Conservation (phyloP, 495 filamentous ascomycete genomes). For the Umbilicaria muhlenbergii region DNA sequence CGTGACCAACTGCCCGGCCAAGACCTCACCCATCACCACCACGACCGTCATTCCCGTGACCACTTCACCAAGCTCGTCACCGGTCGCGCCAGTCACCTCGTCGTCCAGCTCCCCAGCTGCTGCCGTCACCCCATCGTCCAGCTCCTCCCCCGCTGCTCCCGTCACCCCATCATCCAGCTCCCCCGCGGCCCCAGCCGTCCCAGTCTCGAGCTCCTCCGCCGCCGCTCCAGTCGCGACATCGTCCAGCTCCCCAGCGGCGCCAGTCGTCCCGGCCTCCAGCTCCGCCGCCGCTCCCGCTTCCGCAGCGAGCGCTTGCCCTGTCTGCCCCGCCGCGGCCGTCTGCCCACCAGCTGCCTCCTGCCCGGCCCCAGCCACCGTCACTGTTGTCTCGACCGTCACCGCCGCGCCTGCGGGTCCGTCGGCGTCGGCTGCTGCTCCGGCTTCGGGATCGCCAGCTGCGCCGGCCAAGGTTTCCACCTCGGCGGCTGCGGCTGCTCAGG, state of each 20-base stretch:
- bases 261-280: conserved; percentile 10
- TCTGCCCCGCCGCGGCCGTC: not conserved
- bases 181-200: conserved; percentile 9
- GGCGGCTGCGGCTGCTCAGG: not conserved
- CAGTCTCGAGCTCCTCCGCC: conserved; percentile 3
- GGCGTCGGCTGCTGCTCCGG: not conserved
- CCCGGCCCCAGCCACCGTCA: conserved; percentile 6
- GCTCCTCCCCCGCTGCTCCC: conserved; percentile 5
- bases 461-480: conserved; percentile 13
- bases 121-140: not conserved
- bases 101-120: not conserved
- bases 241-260: too few relatives aligned
- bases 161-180: conserved; percentile 8
- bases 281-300: conserved; percentile 10
- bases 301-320: not conserved
- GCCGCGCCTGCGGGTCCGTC: conserved; percentile 1
- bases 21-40: conserved; percentile 7
- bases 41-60: conserved; percentile 1
- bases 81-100: conserved; percentile 8
- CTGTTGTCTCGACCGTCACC: conserved; percentile 9
- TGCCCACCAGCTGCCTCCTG: conserved; percentile 4
- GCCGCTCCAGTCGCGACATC: conserved; percentile 2
- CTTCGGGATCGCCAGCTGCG: conserved; percentile 5
- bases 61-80: too few relatives aligned
- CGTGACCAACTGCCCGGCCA: conserved; percentile 24